These are phyloP conservation scores for Castanea mollissima DNA, from an alignment of 306 rosid genomes.

Conservation along the genomic window DNA sequence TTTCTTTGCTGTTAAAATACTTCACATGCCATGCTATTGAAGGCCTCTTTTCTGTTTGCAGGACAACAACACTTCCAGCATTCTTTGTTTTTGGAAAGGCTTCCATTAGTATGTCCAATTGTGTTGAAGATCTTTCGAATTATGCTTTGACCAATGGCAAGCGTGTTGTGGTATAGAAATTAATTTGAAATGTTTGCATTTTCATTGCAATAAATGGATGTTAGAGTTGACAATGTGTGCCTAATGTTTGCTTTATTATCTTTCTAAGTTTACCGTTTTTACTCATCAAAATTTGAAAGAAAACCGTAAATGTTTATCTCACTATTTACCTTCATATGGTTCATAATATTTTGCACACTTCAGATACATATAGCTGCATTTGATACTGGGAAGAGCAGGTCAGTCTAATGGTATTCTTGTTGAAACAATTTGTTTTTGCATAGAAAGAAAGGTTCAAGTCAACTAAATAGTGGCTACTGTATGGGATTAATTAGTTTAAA, in stretches of 20 bases:
- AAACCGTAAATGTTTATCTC: neutral
- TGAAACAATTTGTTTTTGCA: neutral
- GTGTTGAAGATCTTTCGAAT: conserved; percentile 44
- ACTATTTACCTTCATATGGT: neutral
- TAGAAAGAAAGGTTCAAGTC: neutral
- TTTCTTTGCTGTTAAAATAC: conserved; percentile 8
- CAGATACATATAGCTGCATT: neutral
- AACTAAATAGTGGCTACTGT: neutral
- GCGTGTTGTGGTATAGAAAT: conserved; percentile 53
- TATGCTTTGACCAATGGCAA: conserved; percentile 41
- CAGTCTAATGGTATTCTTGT: neutral
- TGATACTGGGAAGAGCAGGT: neutral
- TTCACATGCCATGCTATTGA: conserved; percentile 10
- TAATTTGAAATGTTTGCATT: neutral
- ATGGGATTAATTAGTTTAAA: neutral
- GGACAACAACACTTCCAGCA: conserved; percentile 78
- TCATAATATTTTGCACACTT: neutral
- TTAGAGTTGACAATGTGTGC: neutral
- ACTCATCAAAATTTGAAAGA: neutral
- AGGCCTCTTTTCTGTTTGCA: conserved; percentile 32
- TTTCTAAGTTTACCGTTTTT: neutral
- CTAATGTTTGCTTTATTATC: neutral
- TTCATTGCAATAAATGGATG: neutral
- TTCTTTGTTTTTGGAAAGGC: conserved; percentile 78
- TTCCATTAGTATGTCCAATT: conserved; percentile 44